Evolutionary conservation across 2,329 filamentous ascomycete species (phyloP).

Genomic region (Sordariomycetes sp.): DNA sequence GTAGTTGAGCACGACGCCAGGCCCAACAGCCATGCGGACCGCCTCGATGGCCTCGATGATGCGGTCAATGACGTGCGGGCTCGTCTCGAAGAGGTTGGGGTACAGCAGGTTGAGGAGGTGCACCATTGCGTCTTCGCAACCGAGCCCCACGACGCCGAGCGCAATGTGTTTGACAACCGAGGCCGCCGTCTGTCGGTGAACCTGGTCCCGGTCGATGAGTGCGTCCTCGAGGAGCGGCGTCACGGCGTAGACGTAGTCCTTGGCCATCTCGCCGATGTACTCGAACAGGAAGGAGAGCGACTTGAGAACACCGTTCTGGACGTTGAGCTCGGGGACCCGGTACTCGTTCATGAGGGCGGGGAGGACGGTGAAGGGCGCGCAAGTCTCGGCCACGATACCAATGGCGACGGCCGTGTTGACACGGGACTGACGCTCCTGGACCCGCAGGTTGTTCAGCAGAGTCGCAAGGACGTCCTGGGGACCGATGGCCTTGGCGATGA

Average conservation of each 20-base stretch:
- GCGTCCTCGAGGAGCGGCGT: constrained; percentile 93
- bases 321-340: constrained; percentile 92
- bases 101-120: constrained; percentile 93
- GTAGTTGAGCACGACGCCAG: constrained; percentile 91
- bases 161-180: constrained; percentile 97
- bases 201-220: constrained; percentile 93
- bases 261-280: constrained; percentile 99
- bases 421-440: constrained; percentile 94
- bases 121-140: constrained; percentile 97
- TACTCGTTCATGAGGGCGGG: constrained; percentile 99
- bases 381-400: constrained; percentile 96
- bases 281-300: constrained; percentile 95
- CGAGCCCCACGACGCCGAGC: constrained; percentile 90
- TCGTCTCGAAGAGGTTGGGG: constrained; percentile 95
- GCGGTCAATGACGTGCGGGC: constrained; percentile 93
- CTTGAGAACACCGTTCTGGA: constrained; percentile 97
- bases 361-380: constrained; percentile 95
- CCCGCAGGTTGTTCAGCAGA: constrained; percentile 87
- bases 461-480: constrained; percentile 95
- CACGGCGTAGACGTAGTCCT: constrained; percentile 98
- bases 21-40: constrained; percentile 83
- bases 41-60: constrained; percentile 97
- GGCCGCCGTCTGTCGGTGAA: constrained; percentile 92
- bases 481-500: constrained; percentile 97
- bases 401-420: constrained; percentile 98